Percentiles rank a stretch among this genome's conserved stretches.
These are phyloP conservation scores for Yarrowia hollandica DNA, from an alignment of 805 yeast genomes.

Conservation along the genomic window DNA sequence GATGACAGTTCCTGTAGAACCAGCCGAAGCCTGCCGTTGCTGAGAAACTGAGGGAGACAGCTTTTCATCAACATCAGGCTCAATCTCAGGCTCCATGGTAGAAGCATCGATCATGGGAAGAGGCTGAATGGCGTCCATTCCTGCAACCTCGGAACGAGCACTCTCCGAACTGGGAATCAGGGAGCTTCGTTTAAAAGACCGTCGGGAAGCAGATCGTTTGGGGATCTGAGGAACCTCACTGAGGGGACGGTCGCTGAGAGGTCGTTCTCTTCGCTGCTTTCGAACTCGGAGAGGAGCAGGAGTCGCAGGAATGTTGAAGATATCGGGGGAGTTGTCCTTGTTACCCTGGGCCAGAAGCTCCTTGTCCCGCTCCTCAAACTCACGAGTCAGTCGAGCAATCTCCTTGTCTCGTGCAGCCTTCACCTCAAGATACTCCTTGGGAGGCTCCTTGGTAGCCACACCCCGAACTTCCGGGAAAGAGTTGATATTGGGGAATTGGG, in stretches of 20 bases:
- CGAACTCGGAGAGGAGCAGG: slow-evolving; percentile 12
- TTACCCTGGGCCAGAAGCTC: background rate
- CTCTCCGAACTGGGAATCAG: background rate
- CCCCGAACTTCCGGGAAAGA: slow-evolving; percentile 6
- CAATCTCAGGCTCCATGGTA: background rate
- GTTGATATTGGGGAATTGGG: slow-evolving; percentile 22
- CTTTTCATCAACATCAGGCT: background rate
- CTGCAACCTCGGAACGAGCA: background rate
- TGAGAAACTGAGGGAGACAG: background rate
- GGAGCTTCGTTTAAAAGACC: background rate
- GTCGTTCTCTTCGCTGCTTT: background rate
- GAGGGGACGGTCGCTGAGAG: background rate
- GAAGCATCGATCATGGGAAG: slow-evolving; percentile 1
- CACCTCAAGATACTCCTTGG: slow-evolving; percentile 7
- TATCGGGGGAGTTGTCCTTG: background rate
- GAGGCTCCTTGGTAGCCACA: slow-evolving; percentile 4
- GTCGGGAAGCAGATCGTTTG: slow-evolving; percentile 2
- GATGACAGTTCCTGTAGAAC: slow-evolving; percentile 19
- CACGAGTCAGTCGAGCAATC: slow-evolving; percentile 20
- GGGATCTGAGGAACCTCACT: slow-evolving; percentile 11
- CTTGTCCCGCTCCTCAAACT: slow-evolving; percentile 3
- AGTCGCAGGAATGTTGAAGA: background rate
- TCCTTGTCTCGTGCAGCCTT: slow-evolving; percentile 17
- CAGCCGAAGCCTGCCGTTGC: slow-evolving; percentile 9
- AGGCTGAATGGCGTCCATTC: background rate